phyloP scores from a whole-genome alignment of 2,329 filamentous ascomycete species.

The Pseudogymnoascus pannorum region DNA sequence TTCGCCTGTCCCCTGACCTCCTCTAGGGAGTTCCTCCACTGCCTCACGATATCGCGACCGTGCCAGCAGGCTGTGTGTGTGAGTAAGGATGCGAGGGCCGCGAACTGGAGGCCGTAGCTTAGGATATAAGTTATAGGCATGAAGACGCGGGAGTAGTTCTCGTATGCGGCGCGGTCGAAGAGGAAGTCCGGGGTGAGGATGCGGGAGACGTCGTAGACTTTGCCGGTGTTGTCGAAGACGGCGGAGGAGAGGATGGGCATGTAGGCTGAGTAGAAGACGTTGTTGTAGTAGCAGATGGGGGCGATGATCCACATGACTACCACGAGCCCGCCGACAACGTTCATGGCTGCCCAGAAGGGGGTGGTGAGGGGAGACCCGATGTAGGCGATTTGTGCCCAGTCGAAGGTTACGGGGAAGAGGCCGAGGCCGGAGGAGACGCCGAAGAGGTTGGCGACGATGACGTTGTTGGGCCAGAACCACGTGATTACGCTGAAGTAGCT shows the following conservation, averaged over 20 bases:
- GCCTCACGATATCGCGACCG: constrained; percentile 70
- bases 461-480: constrained; percentile 80
- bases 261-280: constrained; percentile 72
- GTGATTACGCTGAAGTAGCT: constrained; percentile 87
- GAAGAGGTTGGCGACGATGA: constrained; percentile 81
- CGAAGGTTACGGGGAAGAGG: constrained; percentile 78
- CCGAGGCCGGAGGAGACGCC: constrained; percentile 79
- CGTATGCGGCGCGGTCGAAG: constrained; percentile 70
- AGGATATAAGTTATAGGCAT: constrained; percentile 81
- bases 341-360: constrained; percentile 80
- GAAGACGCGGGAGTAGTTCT: constrained; percentile 76
- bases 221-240: constrained; percentile 78
- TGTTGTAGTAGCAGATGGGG: constrained; percentile 73
- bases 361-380: constrained; percentile 79
- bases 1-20: constrained; percentile 50
- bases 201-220: constrained; percentile 71
- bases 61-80: constrained; percentile 82
- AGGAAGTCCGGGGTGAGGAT: constrained; percentile 72
- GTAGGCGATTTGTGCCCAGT: constrained; percentile 81
- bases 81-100: constrained; percentile 68
- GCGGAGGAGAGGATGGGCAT: constrained; percentile 80
- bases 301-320: constrained; percentile 81
- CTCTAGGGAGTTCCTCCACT: constrained; percentile 62
- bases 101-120: constrained; percentile 81
- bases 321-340: constrained; percentile 72